Percentiles rank a stretch among this genome's conserved stretches.
phyloP scores from a whole-genome alignment of 176 grass and related monocot species.

The Eleusine coracana region DNA sequence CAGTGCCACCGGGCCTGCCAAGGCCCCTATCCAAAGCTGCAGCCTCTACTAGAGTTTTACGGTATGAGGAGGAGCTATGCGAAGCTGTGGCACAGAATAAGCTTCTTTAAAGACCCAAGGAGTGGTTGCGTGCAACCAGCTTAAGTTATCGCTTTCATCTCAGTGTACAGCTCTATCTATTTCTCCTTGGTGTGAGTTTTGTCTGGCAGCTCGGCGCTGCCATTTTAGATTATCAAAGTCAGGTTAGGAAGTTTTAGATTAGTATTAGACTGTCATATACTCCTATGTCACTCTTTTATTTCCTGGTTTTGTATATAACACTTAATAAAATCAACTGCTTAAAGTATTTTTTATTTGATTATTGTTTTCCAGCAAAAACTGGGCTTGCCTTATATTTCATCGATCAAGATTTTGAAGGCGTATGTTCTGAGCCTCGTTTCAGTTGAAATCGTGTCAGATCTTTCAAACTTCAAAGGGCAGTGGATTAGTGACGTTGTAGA shows the following conservation, averaged over 20 bases:
- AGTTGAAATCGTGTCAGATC: slow-evolving; percentile 1
- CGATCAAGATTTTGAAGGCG: neutral
- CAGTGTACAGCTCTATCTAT: slow-evolving; percentile 47
- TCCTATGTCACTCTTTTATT: slow-evolving; percentile 21
- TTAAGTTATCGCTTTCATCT: slow-evolving; percentile 8
- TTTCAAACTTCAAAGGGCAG: neutral
- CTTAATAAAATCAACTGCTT: slow-evolving; percentile 29
- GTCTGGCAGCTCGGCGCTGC: slow-evolving; percentile 16
- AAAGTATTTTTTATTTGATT: slow-evolving; percentile 8
- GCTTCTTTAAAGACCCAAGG: slow-evolving; percentile 60
- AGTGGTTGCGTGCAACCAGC: neutral
- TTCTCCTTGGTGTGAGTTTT: slow-evolving; percentile 34
- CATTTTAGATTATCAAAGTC: slow-evolving; percentile 31
- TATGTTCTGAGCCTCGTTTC: neutral
- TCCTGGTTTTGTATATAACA: slow-evolving; percentile 43
- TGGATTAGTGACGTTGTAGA: neutral
- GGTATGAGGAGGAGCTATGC: slow-evolving; percentile 84
- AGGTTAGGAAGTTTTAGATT: slow-evolving; percentile 45
- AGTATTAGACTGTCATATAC: slow-evolving; percentile 47
- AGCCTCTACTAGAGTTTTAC: slow-evolving; percentile 65
- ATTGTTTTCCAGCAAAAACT: slow-evolving; percentile 1
- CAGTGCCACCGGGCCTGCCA: slow-evolving; percentile 71
- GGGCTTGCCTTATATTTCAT: neutral
- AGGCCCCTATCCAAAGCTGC: slow-evolving; percentile 64
- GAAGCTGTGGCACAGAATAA: slow-evolving; percentile 97